Conservation (phyloP, 2,329 filamentous ascomycete species). For the Sporothrix humicola region DNA sequence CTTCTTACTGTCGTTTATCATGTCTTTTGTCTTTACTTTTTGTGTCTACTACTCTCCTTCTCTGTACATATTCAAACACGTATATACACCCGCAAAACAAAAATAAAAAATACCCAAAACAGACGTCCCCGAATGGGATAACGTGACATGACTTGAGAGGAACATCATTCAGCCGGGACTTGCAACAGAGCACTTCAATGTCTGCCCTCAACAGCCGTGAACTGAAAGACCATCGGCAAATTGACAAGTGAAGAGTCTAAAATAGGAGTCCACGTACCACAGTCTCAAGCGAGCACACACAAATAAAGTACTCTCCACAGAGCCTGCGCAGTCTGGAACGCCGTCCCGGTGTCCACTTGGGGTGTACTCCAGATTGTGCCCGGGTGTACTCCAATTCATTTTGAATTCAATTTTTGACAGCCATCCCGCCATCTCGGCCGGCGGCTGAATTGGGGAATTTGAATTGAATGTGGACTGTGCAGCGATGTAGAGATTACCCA, state of each 20-base stretch:
- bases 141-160: not conserved
- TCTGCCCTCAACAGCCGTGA: not conserved
- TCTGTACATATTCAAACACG: constrained; percentile 15
- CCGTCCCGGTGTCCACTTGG: not conserved
- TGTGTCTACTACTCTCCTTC: not conserved
- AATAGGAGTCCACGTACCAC: not conserved
- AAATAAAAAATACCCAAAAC: constrained; percentile 9
- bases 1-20: constrained; percentile 17
- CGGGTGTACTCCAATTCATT: not conserved
- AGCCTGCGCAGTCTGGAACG: not conserved
- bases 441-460: constrained; percentile 21
- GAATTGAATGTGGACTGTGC: no score
- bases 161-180: not conserved
- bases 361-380: not conserved
- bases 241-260: not conserved
- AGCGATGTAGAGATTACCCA: constrained; percentile 1
- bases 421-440: not conserved
- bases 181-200: not conserved
- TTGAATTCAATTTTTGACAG: not conserved
- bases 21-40: not conserved
- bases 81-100: not conserved
- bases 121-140: not conserved
- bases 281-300: not conserved
- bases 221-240: not conserved
- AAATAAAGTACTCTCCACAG: not conserved